Conservation (phyloP, 2,329 filamentous ascomycete genomes). For the Penicillium sp. region DNA sequence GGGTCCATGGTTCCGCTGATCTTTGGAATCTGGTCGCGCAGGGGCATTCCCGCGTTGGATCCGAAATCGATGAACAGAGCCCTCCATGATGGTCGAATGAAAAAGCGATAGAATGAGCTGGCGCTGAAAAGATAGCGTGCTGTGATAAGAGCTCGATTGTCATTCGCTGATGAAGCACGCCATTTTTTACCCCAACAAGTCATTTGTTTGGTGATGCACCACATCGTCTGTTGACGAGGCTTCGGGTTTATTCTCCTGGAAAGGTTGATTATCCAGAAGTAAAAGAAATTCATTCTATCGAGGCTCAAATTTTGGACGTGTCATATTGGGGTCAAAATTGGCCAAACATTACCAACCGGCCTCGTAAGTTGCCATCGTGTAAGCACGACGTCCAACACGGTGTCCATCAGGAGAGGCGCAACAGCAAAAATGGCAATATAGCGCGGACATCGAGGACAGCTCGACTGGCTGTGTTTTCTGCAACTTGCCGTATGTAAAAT, state of each 20-base stretch:
- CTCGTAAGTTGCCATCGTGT: no score
- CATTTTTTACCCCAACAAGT: neutral
- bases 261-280: no score
- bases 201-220: constrained; percentile 46
- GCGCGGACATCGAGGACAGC: neutral
- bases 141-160: neutral
- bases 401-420: no score
- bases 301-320: no score
- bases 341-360: no score
- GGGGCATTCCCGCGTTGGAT: constrained; percentile 1
- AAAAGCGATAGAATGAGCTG: neutral
- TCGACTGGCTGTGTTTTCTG: constrained; percentile 42
- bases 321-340: no score
- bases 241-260: no score
- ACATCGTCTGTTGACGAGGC: constrained; percentile 42
- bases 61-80: constrained; percentile 12
- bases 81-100: constrained; percentile 6
- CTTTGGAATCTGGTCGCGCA: neutral
- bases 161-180: constrained; percentile 1
- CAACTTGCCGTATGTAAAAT: constrained; percentile 44
- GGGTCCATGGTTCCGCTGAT: neutral
- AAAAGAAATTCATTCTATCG: no score
- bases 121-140: neutral
- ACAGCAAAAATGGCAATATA: no score
- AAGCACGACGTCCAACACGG: no score